phyloP scores from a whole-genome alignment of 2,329 filamentous ascomycete species.

The Xylaria sp. region DNA sequence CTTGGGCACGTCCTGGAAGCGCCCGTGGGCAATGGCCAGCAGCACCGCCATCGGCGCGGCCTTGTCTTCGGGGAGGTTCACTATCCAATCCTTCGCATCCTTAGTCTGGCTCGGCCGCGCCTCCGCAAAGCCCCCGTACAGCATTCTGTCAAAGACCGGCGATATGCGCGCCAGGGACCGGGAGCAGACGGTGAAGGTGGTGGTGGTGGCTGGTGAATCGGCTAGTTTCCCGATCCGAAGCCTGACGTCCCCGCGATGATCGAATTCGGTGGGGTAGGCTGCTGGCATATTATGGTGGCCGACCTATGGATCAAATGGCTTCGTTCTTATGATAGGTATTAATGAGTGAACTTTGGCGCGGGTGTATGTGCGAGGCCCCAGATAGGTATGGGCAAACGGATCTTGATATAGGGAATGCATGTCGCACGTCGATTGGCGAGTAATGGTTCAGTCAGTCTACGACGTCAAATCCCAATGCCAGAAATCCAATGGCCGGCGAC shows the following conservation, averaged over 20 bases:
- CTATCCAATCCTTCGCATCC: slow-evolving; percentile 7
- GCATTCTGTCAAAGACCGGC: slow-evolving; percentile 16
- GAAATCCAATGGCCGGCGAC: no score
- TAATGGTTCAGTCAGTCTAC: background rate
- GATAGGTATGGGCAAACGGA: background rate
- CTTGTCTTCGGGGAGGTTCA: slow-evolving; percentile 10
- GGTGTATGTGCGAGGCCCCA: no score
- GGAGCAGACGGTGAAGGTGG: slow-evolving; percentile 10
- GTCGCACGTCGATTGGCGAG: background rate
- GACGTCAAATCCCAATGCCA: no score
- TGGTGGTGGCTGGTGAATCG: background rate
- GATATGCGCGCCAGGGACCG: slow-evolving; percentile 9
- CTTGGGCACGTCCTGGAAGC: slow-evolving; percentile 1
- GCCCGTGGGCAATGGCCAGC: slow-evolving; percentile 2
- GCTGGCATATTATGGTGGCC: background rate
- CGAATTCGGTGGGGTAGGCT: no score
- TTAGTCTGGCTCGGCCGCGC: background rate
- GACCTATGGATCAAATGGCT: background rate
- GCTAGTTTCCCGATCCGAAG: slow-evolving; percentile 5
- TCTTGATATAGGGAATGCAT: background rate
- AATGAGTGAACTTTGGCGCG: no score
- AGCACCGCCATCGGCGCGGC: slow-evolving; percentile 6
- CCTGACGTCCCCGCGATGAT: slow-evolving; percentile 12
- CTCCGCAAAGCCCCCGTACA: slow-evolving; percentile 15
- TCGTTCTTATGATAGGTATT: no score